Percentiles rank a stretch among this genome's conserved stretches.
These are phyloP conservation scores for Dothideomycetes sp. DNA, from an alignment of 2,329 filamentous ascomycete species.

Conservation along the genomic window DNA sequence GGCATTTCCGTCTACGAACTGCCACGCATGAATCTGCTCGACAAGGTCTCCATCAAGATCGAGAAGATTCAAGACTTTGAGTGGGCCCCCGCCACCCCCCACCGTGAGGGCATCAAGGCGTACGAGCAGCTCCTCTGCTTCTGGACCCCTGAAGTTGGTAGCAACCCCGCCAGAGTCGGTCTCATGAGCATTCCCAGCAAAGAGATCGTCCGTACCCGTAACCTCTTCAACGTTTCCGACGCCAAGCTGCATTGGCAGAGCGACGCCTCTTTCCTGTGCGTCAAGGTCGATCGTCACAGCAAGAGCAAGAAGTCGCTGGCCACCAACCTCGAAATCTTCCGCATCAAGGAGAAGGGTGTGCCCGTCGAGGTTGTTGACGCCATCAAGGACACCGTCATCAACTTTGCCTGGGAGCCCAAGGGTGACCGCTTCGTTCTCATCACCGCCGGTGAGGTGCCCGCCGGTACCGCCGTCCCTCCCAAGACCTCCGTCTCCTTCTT, in stretches of 20 bases:
- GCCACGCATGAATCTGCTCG: slow-evolving; percentile 78
- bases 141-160: slow-evolving; percentile 97
- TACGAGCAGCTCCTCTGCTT: slow-evolving; percentile 97
- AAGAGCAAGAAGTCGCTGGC: slow-evolving; percentile 98
- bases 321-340: slow-evolving; percentile 97
- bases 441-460: slow-evolving; percentile 76
- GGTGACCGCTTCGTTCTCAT: slow-evolving; percentile 96
- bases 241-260: slow-evolving; percentile 99
- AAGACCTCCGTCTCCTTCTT: slow-evolving; percentile 97
- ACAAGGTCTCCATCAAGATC: slow-evolving; percentile 89
- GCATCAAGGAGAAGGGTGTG: slow-evolving; percentile 92
- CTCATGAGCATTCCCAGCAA: slow-evolving; percentile 95
- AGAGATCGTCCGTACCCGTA: slow-evolving; percentile 85
- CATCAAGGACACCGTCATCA: slow-evolving; percentile 97
- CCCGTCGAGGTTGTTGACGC: slow-evolving; percentile 96
- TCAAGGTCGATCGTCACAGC: slow-evolving; percentile 97
- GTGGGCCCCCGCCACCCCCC: slow-evolving; percentile 79
- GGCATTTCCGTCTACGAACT: slow-evolving; percentile 88
- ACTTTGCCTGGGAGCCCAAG: slow-evolving; percentile 99
- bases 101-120: slow-evolving; percentile 74
- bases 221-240: slow-evolving; percentile 95
- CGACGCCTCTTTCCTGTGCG: slow-evolving; percentile 84
- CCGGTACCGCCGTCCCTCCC: slow-evolving; percentile 70
- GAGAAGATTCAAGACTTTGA: slow-evolving; percentile 97
- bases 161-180: slow-evolving; percentile 93